Evolutionary conservation across 805 yeast genomes (phyloP).

Genomic region (Metschnikowia arizonensis): DNA sequence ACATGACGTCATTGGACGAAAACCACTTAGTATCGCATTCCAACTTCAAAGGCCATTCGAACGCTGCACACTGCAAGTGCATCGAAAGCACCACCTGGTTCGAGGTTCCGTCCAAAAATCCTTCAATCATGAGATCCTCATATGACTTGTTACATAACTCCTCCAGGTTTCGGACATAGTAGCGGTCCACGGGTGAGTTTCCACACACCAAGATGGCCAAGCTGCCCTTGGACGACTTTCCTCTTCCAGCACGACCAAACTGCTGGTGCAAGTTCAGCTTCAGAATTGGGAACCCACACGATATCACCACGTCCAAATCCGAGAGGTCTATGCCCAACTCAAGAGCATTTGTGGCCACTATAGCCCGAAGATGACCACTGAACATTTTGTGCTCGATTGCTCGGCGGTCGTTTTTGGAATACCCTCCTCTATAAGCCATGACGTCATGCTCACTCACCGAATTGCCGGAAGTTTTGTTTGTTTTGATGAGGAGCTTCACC

Average conservation of each 20-base stretch:
- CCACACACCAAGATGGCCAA: slow-evolving; percentile 82
- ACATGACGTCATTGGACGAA: slow-evolving; percentile 28
- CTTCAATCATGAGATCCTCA: slow-evolving; percentile 40
- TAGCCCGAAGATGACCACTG: slow-evolving; percentile 76
- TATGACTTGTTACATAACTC: slow-evolving; percentile 45
- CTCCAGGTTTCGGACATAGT: slow-evolving; percentile 67
- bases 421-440: slow-evolving; percentile 95
- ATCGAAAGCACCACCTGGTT: slow-evolving; percentile 56
- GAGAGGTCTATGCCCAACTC: slow-evolving; percentile 97
- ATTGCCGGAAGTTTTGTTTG: not conserved
- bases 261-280: slow-evolving; percentile 89
- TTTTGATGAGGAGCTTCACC: slow-evolving; percentile 49
- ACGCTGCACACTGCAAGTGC: slow-evolving; percentile 93
- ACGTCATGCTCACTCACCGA: slow-evolving; percentile 50
- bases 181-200: slow-evolving; percentile 79
- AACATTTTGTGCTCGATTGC: slow-evolving; percentile 89
- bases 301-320: slow-evolving; percentile 81
- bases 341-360: slow-evolving; percentile 90
- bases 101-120: slow-evolving; percentile 31
- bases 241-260: slow-evolving; percentile 95
- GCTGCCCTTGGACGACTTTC: slow-evolving; percentile 65
- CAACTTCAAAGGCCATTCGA: slow-evolving; percentile 64
- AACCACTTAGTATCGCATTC: slow-evolving; percentile 57
- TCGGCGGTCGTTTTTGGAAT: slow-evolving; percentile 80
- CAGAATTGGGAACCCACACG: slow-evolving; percentile 90